Percentiles rank a stretch among this genome's conserved stretches.
Evolutionary conservation across 441 rosid species (phyloP).

Genomic region (Flueggea neowawraea): DNA sequence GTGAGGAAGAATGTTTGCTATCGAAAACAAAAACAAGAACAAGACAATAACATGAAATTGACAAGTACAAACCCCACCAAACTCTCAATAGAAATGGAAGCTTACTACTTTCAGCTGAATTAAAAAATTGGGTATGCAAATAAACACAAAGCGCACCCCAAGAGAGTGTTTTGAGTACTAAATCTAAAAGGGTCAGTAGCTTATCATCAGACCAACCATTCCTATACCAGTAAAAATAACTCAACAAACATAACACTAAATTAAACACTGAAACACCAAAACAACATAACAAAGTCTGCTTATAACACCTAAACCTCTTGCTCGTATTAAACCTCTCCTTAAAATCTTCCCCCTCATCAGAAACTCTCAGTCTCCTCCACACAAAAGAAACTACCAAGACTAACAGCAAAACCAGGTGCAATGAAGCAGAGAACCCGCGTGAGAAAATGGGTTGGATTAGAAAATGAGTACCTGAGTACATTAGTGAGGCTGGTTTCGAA

Average conservation of each 20-base stretch:
- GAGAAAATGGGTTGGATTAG: conserved; percentile 42
- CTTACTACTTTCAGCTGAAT: conserved; percentile 20
- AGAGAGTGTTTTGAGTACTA: conserved; percentile 44
- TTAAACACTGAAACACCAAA: conserved; percentile 44
- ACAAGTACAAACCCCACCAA: conserved; percentile 70
- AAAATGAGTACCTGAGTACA: conserved; percentile 30
- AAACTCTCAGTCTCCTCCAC: conserved; percentile 23
- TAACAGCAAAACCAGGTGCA: conserved; percentile 55
- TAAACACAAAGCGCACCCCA: conserved; percentile 57
- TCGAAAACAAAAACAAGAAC: conserved; percentile 43
- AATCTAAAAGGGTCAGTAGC: conserved; percentile 56
- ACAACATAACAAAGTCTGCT: conserved; percentile 47
- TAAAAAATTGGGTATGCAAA: conserved; percentile 27
- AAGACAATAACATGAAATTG: conserved; percentile 55
- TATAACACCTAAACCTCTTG: conserved; percentile 22
- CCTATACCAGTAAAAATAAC: conserved; percentile 51
- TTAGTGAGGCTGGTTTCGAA: conserved; percentile 21
- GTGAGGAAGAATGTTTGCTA: conserved; percentile 22
- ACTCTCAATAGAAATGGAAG: conserved; percentile 54
- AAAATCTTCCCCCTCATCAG: conserved; percentile 26
- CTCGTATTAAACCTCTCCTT: conserved; percentile 17
- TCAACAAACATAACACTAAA: conserved; percentile 38
- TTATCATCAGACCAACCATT: conserved; percentile 47
- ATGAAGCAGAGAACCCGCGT: conserved; percentile 41
- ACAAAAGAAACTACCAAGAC: conserved; percentile 39